Percentiles rank a stretch among this genome's conserved stretches.
phyloP scores from a whole-genome alignment of 2,329 filamentous ascomycete genomes.

The Aspergillus fischeri region DNA sequence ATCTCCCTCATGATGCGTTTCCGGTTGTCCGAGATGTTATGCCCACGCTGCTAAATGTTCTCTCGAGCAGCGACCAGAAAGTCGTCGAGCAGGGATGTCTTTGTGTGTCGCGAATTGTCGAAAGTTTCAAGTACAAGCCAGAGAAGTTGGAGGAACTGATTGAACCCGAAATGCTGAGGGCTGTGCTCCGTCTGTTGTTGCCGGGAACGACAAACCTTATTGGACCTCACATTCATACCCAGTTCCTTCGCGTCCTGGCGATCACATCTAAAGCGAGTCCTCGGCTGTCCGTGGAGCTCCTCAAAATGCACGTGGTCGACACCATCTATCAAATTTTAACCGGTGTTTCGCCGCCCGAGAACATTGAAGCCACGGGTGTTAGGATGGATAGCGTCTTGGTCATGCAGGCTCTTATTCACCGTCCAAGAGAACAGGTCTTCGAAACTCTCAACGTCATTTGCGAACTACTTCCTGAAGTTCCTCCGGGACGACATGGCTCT shows the following conservation, averaged over 20 bases:
- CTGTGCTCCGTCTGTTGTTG: constrained; percentile 79
- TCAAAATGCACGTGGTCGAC: constrained; percentile 96
- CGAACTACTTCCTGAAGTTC: constrained; percentile 78
- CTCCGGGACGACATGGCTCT: constrained; percentile 55
- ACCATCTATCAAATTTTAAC: constrained; percentile 97
- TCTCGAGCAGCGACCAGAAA: constrained; percentile 88
- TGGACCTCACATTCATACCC: constrained; percentile 88
- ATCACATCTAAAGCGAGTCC: constrained; percentile 89
- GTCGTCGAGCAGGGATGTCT: constrained; percentile 96
- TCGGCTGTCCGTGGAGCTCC: constrained; percentile 77
- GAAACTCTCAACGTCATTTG: constrained; percentile 97
- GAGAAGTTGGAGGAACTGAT: constrained; percentile 89
- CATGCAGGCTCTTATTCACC: constrained; percentile 96
- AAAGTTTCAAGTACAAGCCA: constrained; percentile 90
- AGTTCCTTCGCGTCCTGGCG: constrained; percentile 86
- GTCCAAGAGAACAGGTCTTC: constrained; percentile 90
- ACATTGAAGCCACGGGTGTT: constrained; percentile 48
- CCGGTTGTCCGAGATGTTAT: constrained; percentile 89
- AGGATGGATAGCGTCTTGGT: constrained; percentile 96
- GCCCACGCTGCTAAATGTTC: constrained; percentile 86
- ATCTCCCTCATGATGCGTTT: constrained; percentile 92
- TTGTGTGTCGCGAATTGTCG: constrained; percentile 91
- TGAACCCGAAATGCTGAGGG: constrained; percentile 78
- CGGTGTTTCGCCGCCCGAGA: constrained; percentile 83
- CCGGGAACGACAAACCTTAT: constrained; percentile 96